A percentile compares a stretch with the other conserved stretches of the same genome.
Conservation (phyloP, 2,329 filamentous ascomycete species). For the Diplodia mutila region DNA sequence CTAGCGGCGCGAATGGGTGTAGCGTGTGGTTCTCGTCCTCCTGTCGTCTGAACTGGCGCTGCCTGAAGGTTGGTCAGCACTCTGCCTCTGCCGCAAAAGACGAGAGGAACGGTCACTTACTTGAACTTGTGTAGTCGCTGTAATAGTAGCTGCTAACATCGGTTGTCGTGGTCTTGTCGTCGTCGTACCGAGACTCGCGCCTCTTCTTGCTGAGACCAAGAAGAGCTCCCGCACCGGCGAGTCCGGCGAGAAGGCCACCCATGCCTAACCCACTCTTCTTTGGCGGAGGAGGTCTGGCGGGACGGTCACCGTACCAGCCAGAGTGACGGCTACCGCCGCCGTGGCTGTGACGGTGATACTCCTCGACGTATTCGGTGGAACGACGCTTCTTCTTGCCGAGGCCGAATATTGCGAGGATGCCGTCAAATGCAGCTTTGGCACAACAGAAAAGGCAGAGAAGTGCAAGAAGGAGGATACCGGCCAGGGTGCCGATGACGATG, state of each 20-base stretch:
- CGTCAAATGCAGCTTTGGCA: conserved; percentile 58
- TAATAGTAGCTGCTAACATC: conserved; percentile 43
- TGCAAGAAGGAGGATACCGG: conserved; percentile 67
- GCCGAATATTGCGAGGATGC: conserved; percentile 64
- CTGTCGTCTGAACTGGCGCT: conserved; percentile 50
- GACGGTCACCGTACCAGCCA: conserved; percentile 50
- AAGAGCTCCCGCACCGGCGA: conserved; percentile 50
- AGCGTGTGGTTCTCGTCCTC: conserved; percentile 42
- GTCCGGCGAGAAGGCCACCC: conserved; percentile 46
- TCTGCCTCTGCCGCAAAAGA: background rate
- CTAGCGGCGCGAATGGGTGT: conserved; percentile 34
- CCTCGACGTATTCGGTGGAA: conserved; percentile 63
- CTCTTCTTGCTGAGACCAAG: conserved; percentile 50
- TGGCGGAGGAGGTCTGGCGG: conserved; percentile 40
- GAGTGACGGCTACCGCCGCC: conserved; percentile 46
- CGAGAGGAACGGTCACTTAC: conserved; percentile 41
- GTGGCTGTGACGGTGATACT: conserved; percentile 62
- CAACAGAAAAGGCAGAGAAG: conserved; percentile 76
- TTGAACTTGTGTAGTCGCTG: conserved; percentile 52
- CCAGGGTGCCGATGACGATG: conserved; percentile 75
- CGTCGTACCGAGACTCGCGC: conserved; percentile 42
- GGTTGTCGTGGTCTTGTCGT: conserved; percentile 48
- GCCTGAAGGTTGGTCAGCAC: conserved; percentile 40
- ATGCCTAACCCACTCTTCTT: conserved; percentile 41
- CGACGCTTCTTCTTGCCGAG: conserved; percentile 56